phyloP scores from a whole-genome alignment of 495 filamentous ascomycete species.

The Hypoxylon lienhwacheense region DNA sequence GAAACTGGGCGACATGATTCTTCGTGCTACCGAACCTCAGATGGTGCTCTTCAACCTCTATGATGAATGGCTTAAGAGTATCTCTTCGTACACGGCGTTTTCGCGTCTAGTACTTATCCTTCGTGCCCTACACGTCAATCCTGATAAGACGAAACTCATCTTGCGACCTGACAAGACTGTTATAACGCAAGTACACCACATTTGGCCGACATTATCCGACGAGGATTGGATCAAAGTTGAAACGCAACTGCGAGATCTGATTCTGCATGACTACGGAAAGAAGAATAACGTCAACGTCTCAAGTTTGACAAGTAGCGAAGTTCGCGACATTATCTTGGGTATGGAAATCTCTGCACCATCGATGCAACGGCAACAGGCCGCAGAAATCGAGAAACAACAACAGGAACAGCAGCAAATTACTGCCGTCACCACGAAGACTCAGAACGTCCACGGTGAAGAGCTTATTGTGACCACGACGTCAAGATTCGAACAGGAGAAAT shows the following conservation, averaged over 20 bases:
- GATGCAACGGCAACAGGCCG: conserved; percentile 97
- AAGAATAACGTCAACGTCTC: conserved; percentile 99
- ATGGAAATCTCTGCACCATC: conserved; percentile 99
- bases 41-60: conserved; percentile 99
- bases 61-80: conserved; percentile 98
- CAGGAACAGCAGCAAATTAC: conserved; percentile 95
- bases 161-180: conserved; percentile 98
- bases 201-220: conserved; percentile 93
- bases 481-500: conserved; percentile 94
- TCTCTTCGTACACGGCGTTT: conserved; percentile 98
- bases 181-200: conserved; percentile 98
- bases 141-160: conserved; percentile 97
- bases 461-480: conserved; percentile 98
- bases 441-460: conserved; percentile 96
- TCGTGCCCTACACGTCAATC: conserved; percentile 94
- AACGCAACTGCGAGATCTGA: conserved; percentile 91
- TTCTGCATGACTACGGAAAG: conserved; percentile 98
- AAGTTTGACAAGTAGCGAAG: conserved; percentile 92
- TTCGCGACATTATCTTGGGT: conserved; percentile 97
- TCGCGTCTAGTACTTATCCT: conserved; percentile 94
- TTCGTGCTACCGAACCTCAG: conserved; percentile 95
- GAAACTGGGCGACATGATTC: conserved; percentile 98
- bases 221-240: conserved; percentile 99
- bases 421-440: conserved; percentile 96
- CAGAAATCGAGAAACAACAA: conserved; percentile 99